Percentiles rank a stretch among this genome's conserved stretches.
Conservation (phyloP, 495 filamentous ascomycete genomes). For the Aspergillus indologenus region DNA sequence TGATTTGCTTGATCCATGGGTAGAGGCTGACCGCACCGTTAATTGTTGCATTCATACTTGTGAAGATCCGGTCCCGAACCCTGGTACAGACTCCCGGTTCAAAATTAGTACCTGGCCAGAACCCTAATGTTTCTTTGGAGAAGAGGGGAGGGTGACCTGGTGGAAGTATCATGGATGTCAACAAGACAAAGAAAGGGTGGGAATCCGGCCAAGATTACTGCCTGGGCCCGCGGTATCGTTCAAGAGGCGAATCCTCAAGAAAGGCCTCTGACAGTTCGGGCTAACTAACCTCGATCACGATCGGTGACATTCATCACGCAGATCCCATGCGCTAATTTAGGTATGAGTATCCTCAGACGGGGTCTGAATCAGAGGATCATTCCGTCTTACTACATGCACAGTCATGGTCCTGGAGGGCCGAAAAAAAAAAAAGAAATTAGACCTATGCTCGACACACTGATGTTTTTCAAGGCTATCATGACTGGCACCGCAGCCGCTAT, state of each 20-base stretch:
- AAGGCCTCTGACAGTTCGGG: neutral
- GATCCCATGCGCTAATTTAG: neutral
- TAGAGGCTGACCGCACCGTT: constrained; percentile 7
- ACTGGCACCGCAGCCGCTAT: constrained; percentile 19
- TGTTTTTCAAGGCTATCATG: neutral
- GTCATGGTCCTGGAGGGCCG: neutral
- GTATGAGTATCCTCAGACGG: neutral
- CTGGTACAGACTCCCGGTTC: neutral
- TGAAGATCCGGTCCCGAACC: constrained; percentile 7
- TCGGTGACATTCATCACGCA: neutral
- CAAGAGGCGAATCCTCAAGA: neutral
- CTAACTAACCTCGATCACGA: neutral
- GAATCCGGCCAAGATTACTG: neutral
- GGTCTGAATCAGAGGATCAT: neutral
- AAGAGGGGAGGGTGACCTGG: neutral
- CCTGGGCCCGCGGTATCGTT: too few species aligned
- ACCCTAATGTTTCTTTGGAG: neutral
- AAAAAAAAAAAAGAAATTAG: neutral
- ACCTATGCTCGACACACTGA: too few species aligned
- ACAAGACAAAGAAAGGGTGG: neutral
- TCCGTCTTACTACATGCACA: neutral
- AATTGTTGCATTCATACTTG: neutral
- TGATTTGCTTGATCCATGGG: constrained; percentile 8
- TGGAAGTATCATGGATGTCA: neutral
- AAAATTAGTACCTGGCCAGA: constrained; percentile 5